Base-by-base conservation (phyloP, 805 yeast species). In the Suhomyces tanzawaensis region DNA sequence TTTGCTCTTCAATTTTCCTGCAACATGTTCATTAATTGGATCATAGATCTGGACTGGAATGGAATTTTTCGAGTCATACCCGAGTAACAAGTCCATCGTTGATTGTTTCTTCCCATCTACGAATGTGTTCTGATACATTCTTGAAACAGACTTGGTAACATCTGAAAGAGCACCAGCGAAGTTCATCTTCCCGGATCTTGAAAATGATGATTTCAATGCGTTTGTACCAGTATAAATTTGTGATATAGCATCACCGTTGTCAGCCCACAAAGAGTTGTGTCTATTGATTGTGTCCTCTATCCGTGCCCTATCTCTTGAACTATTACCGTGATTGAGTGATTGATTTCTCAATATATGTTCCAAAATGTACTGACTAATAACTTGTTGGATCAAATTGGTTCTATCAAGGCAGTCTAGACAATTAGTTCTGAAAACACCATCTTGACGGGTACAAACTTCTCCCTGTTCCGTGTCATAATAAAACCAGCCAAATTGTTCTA, bases 111-210 rank as follows among this genome's bases (percentile, higher is more conserved):
- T 82, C 51, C 85, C 85, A 62, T 93, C 99, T 52, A 88, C 90
- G 62, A 93, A 93, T 46, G 95, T 91, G 64, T 93, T 93, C 57
- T 93, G 91, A 59, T 93, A 93, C 78, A 93, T 81, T 61, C 99
- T 74, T 29, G 95, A 82, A 7, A 93, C 96, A 0, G 96, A 87
- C 62, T 93, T 93, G 1, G 98, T 89, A 3, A 95, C 96, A 64
- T 93, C 99, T 0, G 96, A 85, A n/a, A 93, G 63, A 0, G 97
- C 96, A 24, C 98, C 97, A 0, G 98, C 98, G 38, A 93, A 65
- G 30, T 91, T 88, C 97, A 90, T 89, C 53, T 90, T 91, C 17
- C 99, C 99, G 19, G 86, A 82, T 56, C 99, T 76, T 1, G 98
- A 86, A 55, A 85, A 93, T 3, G 96, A 88, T 0, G 96, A 86